Evolutionary conservation across 139 green algal species (phyloP), one percentile per base, ranked within the genome.

Genomic region (Tetratostichococcus sp.): DNA sequence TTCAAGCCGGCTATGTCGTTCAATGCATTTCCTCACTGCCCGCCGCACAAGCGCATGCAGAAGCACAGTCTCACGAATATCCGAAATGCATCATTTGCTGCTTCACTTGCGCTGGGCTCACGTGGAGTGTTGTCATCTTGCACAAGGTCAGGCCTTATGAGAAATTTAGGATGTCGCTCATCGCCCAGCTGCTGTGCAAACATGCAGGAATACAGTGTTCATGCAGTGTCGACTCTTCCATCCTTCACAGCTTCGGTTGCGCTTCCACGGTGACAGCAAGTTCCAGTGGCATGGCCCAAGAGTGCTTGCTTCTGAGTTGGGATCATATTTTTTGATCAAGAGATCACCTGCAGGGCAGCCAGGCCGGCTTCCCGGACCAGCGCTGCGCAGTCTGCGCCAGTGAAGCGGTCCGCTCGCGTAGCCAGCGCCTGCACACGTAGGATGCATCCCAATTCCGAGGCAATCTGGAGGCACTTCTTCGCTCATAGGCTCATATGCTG

Each of bases 291-390:
- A 50, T 50, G 39, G n/a, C n/a, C n/a, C n/a, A n/a, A n/a, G n/a
- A n/a, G n/a, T n/a, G n/a, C n/a, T n/a, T n/a, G n/a, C n/a, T n/a
- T n/a, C n/a, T n/a, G n/a, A n/a, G n/a, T n/a, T n/a, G n/a, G n/a
- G n/a, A n/a, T n/a, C n/a, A n/a, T n/a, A n/a, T n/a, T n/a, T n/a
- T n/a, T n/a, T n/a, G n/a, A n/a, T n/a, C n/a, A n/a, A n/a, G n/a
- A n/a, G n/a, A n/a, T n/a, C n/a, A 89, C 84, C 66, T 86, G 72
- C 43, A 96, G 65, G 21, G 91, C 90, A 31, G 77, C 73, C 70
- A 95, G 68, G 0, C 74, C 85, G 32, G 90, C 91, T 69, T 94
- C 86, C 16, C 79, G 57, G 14, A 85, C 87, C 0, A 94, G 17
- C 1, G 82, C 81, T 17, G 70, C 75, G 22, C 95, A 75, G 58